These are phyloP conservation scores for Paraleonurus japonicus DNA, from an alignment of 257 asterid genomes.

Conservation along the genomic window DNA sequence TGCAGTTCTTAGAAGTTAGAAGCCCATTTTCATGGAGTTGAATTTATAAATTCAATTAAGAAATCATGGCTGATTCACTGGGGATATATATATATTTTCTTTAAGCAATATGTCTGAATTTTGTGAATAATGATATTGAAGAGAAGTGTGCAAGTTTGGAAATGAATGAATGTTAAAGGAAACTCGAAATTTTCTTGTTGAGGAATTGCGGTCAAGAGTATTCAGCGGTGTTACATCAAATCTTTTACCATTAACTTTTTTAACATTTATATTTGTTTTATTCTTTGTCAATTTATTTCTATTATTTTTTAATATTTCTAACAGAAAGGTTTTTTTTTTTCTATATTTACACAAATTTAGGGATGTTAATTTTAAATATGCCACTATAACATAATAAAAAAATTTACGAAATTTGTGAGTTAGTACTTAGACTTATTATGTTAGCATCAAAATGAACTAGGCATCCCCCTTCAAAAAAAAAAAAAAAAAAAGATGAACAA, in stretches of 20 bases:
- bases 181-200: not conserved
- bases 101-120: not conserved
- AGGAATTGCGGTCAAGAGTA: constrained; percentile 18
- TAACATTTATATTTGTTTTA: not conserved
- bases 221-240: not conserved
- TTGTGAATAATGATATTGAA: not conserved
- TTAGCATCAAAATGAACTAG: no score
- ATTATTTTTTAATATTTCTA: no score
- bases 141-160: constrained; percentile 4
- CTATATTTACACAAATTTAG: no score
- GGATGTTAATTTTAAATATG: no score
- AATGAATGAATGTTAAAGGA: not conserved
- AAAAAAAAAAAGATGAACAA: no score
- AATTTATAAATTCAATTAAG: not conserved
- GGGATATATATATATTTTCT: no score
- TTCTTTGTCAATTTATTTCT: not conserved
- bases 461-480: no score
- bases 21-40: not conserved
- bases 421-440: no score
- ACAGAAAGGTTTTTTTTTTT: no score
- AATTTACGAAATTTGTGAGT: no score
- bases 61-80: not conserved
- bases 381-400: no score
- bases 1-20: not conserved
- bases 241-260: not conserved